Percentiles rank a stretch among this genome's conserved stretches.
phyloP scores from a whole-genome alignment of 208 protist genomes.

The Acanthamoeba lenticulata region DNA sequence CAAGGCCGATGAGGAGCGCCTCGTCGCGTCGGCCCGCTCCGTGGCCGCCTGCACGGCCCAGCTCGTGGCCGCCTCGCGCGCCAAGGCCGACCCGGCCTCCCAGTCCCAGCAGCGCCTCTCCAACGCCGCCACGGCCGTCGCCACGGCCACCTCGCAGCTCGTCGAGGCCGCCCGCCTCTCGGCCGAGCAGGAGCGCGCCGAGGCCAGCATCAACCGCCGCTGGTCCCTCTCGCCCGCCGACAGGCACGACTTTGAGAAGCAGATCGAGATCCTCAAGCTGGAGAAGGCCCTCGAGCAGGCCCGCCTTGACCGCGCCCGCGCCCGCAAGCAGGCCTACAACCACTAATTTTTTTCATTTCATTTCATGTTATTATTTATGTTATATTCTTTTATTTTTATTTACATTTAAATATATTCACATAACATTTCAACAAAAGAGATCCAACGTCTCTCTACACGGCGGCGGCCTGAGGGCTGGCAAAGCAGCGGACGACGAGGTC shows the following conservation, averaged over 20 bases:
- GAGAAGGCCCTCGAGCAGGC: conserved; percentile 68
- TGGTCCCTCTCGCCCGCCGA: conserved; percentile 30
- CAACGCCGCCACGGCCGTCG: conserved; percentile 9
- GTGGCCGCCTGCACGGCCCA: conserved; percentile 60
- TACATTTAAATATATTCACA: no score
- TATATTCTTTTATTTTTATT: no score
- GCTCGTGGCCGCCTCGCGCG: conserved; percentile 37
- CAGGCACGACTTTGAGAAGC: conserved; percentile 51
- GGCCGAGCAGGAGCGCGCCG: conserved; percentile 46
- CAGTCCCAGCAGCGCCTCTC: conserved; percentile 21
- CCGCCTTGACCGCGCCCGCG: conserved; percentile 39
- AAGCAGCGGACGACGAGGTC: conserved; percentile 12
- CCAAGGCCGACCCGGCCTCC: conserved; percentile 17
- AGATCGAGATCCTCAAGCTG: conserved; percentile 69
- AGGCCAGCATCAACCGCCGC: conserved; percentile 23
- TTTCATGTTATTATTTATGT: no score
- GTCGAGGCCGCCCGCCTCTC: conserved; percentile 29
- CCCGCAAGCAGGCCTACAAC: conserved; percentile 12
- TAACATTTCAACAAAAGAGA: no score
- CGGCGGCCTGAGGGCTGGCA: no score
- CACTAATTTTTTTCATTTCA: no score
- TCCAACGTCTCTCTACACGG: no score
- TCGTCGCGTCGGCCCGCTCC: conserved; percentile 11
- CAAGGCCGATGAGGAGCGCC: conserved; percentile 44
- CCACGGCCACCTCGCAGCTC: not conserved